A percentile compares a stretch with the other conserved stretches of the same genome.
phyloP scores from a whole-genome alignment of 495 filamentous ascomycete species.

The Rusavskia elegans region DNA sequence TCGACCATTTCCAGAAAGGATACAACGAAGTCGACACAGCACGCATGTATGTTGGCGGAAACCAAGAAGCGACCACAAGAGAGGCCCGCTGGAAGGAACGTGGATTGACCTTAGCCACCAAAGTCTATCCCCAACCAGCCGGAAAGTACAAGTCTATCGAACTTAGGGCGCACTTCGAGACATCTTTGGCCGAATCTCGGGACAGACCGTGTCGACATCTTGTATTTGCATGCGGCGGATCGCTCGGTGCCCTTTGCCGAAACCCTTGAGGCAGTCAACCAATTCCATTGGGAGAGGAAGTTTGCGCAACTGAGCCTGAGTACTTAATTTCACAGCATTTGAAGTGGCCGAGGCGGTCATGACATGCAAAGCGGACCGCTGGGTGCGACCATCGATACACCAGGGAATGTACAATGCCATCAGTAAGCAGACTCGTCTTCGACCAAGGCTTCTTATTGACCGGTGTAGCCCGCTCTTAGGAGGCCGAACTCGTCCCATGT shows the following conservation, averaged over 20 bases:
- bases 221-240: conserved; percentile 80
- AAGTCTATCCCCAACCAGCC: conserved; percentile 47
- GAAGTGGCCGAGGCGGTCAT: conserved; percentile 83
- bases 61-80: conserved; percentile 70
- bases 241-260: conserved; percentile 62
- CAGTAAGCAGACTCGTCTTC: conserved; percentile 16
- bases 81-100: conserved; percentile 66
- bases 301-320: conserved; percentile 68
- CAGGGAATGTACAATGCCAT: conserved; percentile 58
- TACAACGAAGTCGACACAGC: conserved; percentile 75
- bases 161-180: conserved; percentile 44
- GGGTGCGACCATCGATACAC: conserved; percentile 55
- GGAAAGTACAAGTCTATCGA: conserved; percentile 44
- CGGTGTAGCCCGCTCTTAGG: conserved; percentile 47
- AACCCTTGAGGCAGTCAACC: conserved; percentile 60
- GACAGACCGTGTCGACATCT: conserved; percentile 68
- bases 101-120: conserved; percentile 74
- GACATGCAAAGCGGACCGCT: conserved; percentile 63
- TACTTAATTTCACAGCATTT: conserved; percentile 77
- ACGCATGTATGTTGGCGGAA: conserved; percentile 51
- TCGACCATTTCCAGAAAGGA: conserved; percentile 57
- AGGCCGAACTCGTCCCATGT: conserved; percentile 61
- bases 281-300: conserved; percentile 75
- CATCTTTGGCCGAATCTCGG: conserved; percentile 54
- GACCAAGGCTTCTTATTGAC: neutral